Percentiles rank a stretch among this genome's conserved stretches.
phyloP scores from a whole-genome alignment of 1,284 basidiomycete genomes.

The Fistulinella cinereoalba region DNA sequence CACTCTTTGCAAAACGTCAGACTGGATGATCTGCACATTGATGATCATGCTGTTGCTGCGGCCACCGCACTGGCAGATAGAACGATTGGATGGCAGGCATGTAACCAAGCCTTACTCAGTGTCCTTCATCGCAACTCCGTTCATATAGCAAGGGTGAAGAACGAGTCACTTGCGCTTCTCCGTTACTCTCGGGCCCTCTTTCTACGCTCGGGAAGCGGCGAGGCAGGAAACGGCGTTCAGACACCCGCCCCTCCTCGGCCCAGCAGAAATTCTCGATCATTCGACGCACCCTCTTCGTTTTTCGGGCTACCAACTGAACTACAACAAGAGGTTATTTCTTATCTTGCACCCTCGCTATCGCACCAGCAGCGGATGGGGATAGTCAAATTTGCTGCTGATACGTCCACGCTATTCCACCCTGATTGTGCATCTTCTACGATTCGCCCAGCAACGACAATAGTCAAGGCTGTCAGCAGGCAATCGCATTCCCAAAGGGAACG shows the following conservation, averaged over 20 bases:
- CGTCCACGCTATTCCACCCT: conserved; percentile 48
- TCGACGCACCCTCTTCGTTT: conserved; percentile 31
- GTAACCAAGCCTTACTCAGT: conserved; percentile 31
- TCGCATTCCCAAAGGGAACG: conserved; percentile 3
- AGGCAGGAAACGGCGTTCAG: not conserved
- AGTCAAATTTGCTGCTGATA: conserved; percentile 50
- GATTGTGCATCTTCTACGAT: conserved; percentile 1
- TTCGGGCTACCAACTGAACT: conserved; percentile 56
- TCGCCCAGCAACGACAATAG: conserved; percentile 1
- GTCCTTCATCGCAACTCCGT: conserved; percentile 41
- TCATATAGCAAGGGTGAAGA: conserved; percentile 39
- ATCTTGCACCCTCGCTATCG: conserved; percentile 59
- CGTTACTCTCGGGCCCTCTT: conserved; percentile 51
- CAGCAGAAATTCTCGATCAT: conserved; percentile 6
- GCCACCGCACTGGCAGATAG: conserved; percentile 8
- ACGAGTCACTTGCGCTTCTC: conserved; percentile 52
- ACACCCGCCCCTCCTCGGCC: conserved; percentile 5
- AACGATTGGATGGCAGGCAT: conserved; percentile 38
- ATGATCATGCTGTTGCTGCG: conserved; percentile 13
- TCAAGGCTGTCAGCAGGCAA: conserved; percentile 6
- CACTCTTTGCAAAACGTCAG: conserved; percentile 49
- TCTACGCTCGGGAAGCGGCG: conserved; percentile 29
- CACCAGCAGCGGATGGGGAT: conserved; percentile 54
- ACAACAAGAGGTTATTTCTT: conserved; percentile 56
- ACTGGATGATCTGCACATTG: conserved; percentile 42